A percentile compares a stretch with the other conserved stretches of the same genome.
These are phyloP conservation scores for Tylopilus cervinicoccineus DNA, from an alignment of 768 basidiomycete genomes.

Conservation along the genomic window DNA sequence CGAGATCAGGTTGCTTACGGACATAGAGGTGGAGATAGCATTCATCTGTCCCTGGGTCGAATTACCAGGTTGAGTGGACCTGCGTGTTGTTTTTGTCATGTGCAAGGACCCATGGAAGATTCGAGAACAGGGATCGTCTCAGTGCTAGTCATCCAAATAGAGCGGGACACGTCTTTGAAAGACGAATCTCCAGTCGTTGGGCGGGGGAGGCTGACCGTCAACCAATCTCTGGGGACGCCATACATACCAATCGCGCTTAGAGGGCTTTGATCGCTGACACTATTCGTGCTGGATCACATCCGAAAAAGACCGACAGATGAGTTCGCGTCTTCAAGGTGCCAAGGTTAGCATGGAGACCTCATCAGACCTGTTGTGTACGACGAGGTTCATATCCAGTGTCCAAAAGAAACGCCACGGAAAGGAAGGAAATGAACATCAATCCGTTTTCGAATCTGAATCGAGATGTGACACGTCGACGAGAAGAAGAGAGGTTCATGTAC, in stretches of 20 bases:
- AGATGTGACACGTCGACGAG: constrained; percentile 14
- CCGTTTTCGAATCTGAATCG: constrained; percentile 2
- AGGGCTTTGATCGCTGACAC: constrained; percentile 59
- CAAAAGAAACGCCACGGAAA: constrained; percentile 5
- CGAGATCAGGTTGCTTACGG: constrained; percentile 68
- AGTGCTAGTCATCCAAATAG: neutral
- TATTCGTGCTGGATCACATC: constrained; percentile 52
- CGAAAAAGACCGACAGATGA: constrained; percentile 1
- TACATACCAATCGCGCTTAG: constrained; percentile 68
- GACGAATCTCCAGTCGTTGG: constrained; percentile 70
- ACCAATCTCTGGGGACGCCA: constrained; percentile 61
- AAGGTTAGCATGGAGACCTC: constrained; percentile 34
- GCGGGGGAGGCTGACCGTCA: constrained; percentile 52
- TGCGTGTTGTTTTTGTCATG: constrained; percentile 19
- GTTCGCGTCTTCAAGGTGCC: neutral
- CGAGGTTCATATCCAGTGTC: constrained; percentile 70
- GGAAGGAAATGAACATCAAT: constrained; percentile 2
- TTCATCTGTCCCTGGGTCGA: constrained; percentile 58
- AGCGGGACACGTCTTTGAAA: constrained; percentile 47
- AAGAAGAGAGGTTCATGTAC: constrained; percentile 33
- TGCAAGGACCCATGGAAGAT: neutral
- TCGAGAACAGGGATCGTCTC: neutral
- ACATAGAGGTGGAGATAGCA: constrained; percentile 72
- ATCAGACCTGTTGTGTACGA: constrained; percentile 70
- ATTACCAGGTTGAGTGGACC: constrained; percentile 73